A percentile compares a stretch with the other conserved stretches of the same genome.
Conservation (phyloP, 495 filamentous ascomycete genomes). For the Penicillium lagena region DNA sequence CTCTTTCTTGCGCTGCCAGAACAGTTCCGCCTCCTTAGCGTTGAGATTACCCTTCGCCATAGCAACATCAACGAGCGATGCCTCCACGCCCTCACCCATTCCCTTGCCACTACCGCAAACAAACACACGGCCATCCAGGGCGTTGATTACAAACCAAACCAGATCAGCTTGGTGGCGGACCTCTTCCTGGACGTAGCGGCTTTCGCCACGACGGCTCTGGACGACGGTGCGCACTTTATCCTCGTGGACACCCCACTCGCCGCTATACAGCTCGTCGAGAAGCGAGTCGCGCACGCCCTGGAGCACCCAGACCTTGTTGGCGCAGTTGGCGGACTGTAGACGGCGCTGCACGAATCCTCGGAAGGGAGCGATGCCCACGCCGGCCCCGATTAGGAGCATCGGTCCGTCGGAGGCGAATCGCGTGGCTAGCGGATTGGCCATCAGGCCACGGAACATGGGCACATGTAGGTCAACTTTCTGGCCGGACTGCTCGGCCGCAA, state of each 20-base stretch:
- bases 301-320: conserved; percentile 98
- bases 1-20: conserved; percentile 79
- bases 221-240: conserved; percentile 90
- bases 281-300: conserved; percentile 92
- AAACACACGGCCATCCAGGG: conserved; percentile 87
- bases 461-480: conserved; percentile 57
- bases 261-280: conserved; percentile 90
- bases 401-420: conserved; percentile 88
- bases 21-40: conserved; percentile 62
- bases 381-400: conserved; percentile 95
- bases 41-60: conserved; percentile 75
- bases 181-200: conserved; percentile 83
- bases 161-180: conserved; percentile 82
- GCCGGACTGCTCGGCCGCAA: conserved; percentile 53
- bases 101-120: conserved; percentile 91
- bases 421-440: conserved; percentile 90
- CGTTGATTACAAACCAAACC: conserved; percentile 94
- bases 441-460: conserved; percentile 98
- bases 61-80: conserved; percentile 70
- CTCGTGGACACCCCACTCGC: conserved; percentile 94
- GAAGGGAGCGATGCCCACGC: conserved; percentile 95
- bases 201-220: conserved; percentile 70
- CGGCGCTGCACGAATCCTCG: conserved; percentile 94
- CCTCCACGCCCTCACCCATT: conserved; percentile 95
- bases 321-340: conserved; percentile 91